Conservation (phyloP, 345 rosid genomes). For the Brassica rapa region DNA sequence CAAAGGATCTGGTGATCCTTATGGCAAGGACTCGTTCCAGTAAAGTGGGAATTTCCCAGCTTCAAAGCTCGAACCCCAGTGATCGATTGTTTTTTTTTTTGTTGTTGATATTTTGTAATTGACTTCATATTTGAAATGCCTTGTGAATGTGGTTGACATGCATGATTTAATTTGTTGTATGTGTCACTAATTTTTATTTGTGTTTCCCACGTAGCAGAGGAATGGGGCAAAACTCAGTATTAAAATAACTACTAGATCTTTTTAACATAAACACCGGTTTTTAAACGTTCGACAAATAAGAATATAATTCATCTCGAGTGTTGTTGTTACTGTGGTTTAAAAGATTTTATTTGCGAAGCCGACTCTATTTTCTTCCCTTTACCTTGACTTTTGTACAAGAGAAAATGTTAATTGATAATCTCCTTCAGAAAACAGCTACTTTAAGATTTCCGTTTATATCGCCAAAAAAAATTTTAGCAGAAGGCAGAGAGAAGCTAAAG, state of each 20-base stretch:
- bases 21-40: slow-evolving; percentile 42
- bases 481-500: neutral
- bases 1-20: slow-evolving; percentile 49
- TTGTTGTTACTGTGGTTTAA: no score
- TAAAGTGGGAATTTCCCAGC: slow-evolving; percentile 49
- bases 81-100: neutral
- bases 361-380: no score
- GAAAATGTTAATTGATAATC: neutral
- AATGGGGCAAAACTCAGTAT: neutral
- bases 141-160: slow-evolving; percentile 17
- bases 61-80: slow-evolving; percentile 52
- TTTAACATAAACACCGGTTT: neutral
- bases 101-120: neutral
- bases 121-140: neutral
- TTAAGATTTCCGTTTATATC: neutral
- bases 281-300: neutral
- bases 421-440: neutral
- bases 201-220: neutral
- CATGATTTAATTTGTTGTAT: slow-evolving; percentile 12
- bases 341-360: no score
- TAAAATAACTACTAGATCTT: neutral
- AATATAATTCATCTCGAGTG: neutral
- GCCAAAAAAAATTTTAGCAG: neutral
- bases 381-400: no score
- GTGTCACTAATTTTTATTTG: slow-evolving; percentile 3